phyloP scores from a whole-genome alignment of 441 rosid species.

The Erodium texanum region DNA sequence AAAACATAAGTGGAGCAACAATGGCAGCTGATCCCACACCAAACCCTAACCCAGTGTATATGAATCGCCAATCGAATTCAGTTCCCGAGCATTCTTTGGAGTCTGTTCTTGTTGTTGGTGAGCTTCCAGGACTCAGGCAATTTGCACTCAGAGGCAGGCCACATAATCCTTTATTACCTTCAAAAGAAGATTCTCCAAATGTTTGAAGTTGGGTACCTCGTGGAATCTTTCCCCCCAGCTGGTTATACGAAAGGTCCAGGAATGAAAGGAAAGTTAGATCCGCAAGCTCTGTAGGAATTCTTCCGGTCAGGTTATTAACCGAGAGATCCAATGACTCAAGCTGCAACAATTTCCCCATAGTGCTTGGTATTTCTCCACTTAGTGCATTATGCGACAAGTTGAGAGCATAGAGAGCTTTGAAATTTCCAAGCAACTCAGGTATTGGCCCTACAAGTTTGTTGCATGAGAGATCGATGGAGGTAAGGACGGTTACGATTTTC shows the following conservation, averaged over 20 bases:
- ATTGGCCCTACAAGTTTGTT: neutral
- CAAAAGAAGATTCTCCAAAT: neutral
- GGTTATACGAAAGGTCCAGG: slow-evolving; percentile 16
- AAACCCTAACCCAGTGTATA: slow-evolving; percentile 19
- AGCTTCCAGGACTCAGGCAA: neutral
- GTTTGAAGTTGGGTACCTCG: accelerated
- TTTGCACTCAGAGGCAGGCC: accelerated
- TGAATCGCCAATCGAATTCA: slow-evolving; percentile 16
- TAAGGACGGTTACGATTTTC: neutral
- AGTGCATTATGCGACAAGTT: neutral
- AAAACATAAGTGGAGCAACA: slow-evolving; percentile 19
- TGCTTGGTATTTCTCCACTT: neutral
- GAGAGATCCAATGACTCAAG: neutral
- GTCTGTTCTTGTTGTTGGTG: neutral
- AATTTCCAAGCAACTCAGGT: slow-evolving; percentile 11
- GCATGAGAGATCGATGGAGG: neutral
- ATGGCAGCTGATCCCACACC: slow-evolving; percentile 20
- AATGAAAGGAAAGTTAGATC: neutral
- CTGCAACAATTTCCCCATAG: neutral
- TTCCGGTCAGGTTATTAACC: neutral
- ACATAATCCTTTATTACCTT: neutral
- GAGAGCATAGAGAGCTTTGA: slow-evolving; percentile 2
- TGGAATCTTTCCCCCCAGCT: neutral
- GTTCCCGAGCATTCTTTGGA: neutral
- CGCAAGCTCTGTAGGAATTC: neutral